Evolutionary conservation across 129 eudicot genomes (phyloP), one percentile per base, ranked within the genome.

Genomic region (Gnaphalium uliginosum): DNA sequence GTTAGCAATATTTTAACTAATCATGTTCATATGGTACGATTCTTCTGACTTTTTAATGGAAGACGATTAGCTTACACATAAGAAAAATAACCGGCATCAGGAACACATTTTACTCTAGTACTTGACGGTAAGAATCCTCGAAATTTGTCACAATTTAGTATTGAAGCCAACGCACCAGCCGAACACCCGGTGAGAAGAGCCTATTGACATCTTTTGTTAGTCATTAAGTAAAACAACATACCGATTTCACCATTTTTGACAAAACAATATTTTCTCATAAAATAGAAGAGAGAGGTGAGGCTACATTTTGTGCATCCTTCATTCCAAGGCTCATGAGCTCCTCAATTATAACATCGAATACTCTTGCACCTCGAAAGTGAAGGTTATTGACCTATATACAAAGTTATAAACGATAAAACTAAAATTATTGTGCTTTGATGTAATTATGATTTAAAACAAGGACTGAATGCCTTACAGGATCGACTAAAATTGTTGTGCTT

Each of bases 351-450:
- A 81, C 93, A 17, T 33, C 68, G 64, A 86, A 88, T 33, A 85
- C 78, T 61, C 86, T 76, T 71, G 84, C 88, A 57, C 93, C 93
- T 83, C 92, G 79, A 78, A 72, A 85, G 76, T 88, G 60, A 21
- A 87, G 84, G 73, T 78, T 79, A 50, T 78, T 87, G 39, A 15
- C 80, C 91, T 87, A 35, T 5, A 73, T 54, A 29, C 32, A 1
- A 27, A 27, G 30, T 27, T 27, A 27, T 2, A 66, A 66, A 66
- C 17, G 11, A 43, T 41, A 59, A 73, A 53, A 15, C 51, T 13
- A 66, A 32, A 41, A 27, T 17, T 11, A 9, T 43, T 43, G 51
- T 13, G 17, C 51, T 43, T 43, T 43, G 18, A 43, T 43, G 4
- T 13, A 11, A 2, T 43, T 5, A 54, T 1, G 41, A 5, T 54